A percentile compares a stretch with the other conserved stretches of the same genome.
Evolutionary conservation across 1,284 basidiomycete species (phyloP).

Genomic region (Tranzscheliella williamsii): DNA sequence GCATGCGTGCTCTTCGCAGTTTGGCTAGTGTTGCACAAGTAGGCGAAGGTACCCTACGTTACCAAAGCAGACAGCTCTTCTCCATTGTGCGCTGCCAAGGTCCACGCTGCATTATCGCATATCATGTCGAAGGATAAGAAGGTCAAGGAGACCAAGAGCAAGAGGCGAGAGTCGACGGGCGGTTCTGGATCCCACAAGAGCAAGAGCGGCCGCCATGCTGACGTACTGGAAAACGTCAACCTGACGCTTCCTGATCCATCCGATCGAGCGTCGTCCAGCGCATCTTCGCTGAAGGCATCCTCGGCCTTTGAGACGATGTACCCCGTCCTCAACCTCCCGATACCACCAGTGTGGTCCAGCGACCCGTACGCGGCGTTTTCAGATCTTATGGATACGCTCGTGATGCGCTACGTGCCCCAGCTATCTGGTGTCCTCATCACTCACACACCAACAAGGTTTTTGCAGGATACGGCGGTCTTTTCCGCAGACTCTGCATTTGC

Average conservation of each 20-base stretch:
- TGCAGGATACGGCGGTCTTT: conserved; percentile 72
- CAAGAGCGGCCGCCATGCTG: no score
- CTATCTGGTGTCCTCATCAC: conserved; percentile 84
- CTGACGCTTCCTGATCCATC: no score
- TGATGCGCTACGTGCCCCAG: conserved; percentile 75
- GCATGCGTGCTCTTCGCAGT: no score
- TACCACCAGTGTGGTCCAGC: conserved; percentile 47
- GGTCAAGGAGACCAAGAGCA: conserved; percentile 28
- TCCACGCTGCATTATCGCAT: no score
- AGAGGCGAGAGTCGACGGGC: conserved; percentile 13
- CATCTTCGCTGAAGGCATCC: not conserved
- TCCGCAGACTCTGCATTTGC: conserved; percentile 85
- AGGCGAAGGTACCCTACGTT: no score
- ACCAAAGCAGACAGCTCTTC: no score
- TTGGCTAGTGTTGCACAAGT: no score
- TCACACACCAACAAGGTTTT: conserved; percentile 76
- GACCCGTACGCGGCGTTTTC: conserved; percentile 44
- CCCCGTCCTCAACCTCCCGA: conserved; percentile 48
- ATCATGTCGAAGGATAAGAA: conserved; percentile 33
- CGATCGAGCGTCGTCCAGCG: no score
- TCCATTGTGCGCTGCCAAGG: no score
- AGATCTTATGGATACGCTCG: conserved; percentile 57
- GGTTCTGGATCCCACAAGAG: conserved; percentile 13
- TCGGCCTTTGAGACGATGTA: conserved; percentile 47
- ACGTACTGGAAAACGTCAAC: no score